phyloP scores from a whole-genome alignment of 441 rosid genomes.

The Macaranga tanarius region DNA sequence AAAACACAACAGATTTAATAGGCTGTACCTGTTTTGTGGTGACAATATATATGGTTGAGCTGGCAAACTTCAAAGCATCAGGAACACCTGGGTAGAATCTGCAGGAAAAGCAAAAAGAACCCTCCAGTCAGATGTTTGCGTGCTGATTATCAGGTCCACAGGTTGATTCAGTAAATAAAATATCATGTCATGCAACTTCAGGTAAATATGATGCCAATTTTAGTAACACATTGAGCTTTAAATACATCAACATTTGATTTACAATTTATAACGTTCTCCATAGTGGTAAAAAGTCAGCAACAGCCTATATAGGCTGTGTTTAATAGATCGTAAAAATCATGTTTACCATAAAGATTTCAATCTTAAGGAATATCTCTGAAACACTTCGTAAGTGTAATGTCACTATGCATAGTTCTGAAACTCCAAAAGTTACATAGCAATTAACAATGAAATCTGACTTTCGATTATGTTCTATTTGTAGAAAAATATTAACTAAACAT shows the following conservation, averaged over 20 bases:
- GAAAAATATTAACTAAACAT: not conserved
- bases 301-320: not conserved
- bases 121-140: slow-evolving; percentile 17
- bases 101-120: slow-evolving; percentile 27
- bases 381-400: not conserved
- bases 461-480: slow-evolving; percentile 1
- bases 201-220: not conserved
- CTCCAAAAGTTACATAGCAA: not conserved
- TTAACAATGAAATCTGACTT: not conserved
- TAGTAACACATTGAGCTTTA: not conserved
- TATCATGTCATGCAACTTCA: not conserved
- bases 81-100: slow-evolving; percentile 92
- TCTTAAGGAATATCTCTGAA: not conserved
- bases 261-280: not conserved
- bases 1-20: slow-evolving; percentile 10
- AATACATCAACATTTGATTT: not conserved
- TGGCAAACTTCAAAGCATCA: slow-evolving; percentile 79
- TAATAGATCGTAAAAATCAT: not conserved
- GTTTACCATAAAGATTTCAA: not conserved
- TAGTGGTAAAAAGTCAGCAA: not conserved
- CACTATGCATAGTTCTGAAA: not conserved
- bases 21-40: slow-evolving; percentile 78
- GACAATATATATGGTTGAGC: slow-evolving; percentile 77
- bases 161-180: not conserved
- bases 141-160: slow-evolving; percentile 8